Percentiles rank a stretch among this genome's conserved stretches.
These are phyloP conservation scores for Geosiphon pyriformis DNA, from an alignment of 192 early-diverging fungal species.

Conservation along the genomic window DNA sequence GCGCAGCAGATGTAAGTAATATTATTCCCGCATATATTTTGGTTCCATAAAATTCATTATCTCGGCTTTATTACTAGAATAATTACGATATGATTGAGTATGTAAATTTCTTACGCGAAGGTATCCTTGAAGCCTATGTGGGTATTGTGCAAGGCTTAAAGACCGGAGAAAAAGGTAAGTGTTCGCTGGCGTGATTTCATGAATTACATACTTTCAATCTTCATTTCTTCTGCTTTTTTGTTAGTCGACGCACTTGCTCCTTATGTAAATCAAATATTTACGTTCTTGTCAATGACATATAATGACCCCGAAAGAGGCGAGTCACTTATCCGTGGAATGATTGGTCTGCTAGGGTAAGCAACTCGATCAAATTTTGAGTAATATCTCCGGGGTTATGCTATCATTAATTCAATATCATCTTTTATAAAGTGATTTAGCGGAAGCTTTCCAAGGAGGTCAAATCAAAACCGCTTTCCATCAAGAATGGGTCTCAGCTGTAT, in stretches of 20 bases:
- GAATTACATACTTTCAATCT: not conserved
- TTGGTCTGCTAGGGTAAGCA: constrained; percentile 80
- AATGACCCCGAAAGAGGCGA: constrained; percentile 60
- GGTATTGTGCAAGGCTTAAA: constrained; percentile 94
- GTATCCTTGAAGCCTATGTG: constrained; percentile 91
- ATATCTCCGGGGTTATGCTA: not conserved
- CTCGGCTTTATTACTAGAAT: constrained; percentile 30
- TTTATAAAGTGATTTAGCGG: constrained; percentile 78
- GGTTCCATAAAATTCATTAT: too few relatives aligned
- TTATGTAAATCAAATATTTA: constrained; percentile 68
- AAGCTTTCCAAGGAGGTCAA: constrained; percentile 73
- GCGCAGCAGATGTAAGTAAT: constrained; percentile 45
- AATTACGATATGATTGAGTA: constrained; percentile 85
- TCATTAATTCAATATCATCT: not conserved
- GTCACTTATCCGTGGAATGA: constrained; percentile 62
- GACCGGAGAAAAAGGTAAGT: constrained; percentile 60
- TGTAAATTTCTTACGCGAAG: constrained; percentile 76
- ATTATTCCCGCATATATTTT: too few relatives aligned
- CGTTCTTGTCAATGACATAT: constrained; percentile 68
- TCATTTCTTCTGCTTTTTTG: constrained; percentile 16
- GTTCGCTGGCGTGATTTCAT: not conserved
- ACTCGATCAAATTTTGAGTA: not conserved
- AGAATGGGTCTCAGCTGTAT: constrained; percentile 73
- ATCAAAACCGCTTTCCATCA: constrained; percentile 57
- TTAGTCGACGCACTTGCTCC: constrained; percentile 58